phyloP scores from a whole-genome alignment of 192 early-diverging fungal species.

The Mortierella alpina region DNA sequence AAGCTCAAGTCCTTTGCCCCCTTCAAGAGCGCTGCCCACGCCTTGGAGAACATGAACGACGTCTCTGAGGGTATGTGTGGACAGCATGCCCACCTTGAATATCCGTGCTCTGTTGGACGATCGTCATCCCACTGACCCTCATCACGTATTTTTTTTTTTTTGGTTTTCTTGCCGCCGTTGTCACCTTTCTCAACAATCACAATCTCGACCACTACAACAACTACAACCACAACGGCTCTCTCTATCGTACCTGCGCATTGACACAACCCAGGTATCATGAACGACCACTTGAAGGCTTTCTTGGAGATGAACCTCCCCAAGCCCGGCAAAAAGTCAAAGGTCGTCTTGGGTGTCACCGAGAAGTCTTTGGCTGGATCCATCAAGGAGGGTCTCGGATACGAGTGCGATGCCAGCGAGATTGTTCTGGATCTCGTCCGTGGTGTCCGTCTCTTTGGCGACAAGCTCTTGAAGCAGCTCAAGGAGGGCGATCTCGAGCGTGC shows the following conservation, averaged over 20 bases:
- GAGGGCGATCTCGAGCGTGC: constrained; percentile 92
- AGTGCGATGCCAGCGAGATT: constrained; percentile 84
- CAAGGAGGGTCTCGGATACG: constrained; percentile 79
- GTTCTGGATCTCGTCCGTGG: constrained; percentile 94
- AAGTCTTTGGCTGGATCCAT: constrained; percentile 81
- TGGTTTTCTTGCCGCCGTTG: not conserved
- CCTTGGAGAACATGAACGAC: constrained; percentile 98
- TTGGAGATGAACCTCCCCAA: constrained; percentile 94
- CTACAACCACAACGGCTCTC: no score
- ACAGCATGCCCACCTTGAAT: not conserved
- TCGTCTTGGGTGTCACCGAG: constrained; percentile 89
- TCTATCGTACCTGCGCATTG: no score
- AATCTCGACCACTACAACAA: no score
- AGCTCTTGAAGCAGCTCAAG: constrained; percentile 90
- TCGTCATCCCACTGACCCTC: no score
- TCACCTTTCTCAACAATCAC: not conserved
- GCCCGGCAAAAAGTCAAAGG: constrained; percentile 77
- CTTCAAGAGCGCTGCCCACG: constrained; percentile 97
- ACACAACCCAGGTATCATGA: constrained; percentile 77
- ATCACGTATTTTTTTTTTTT: not conserved
- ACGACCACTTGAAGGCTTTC: constrained; percentile 90
- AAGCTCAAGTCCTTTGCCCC: constrained; percentile 96
- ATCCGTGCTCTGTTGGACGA: no score
- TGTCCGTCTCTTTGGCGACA: constrained; percentile 90
- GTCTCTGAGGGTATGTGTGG: constrained; percentile 88